A percentile compares a stretch with the other conserved stretches of the same genome.
Evolutionary conservation across 1,139 yeast genomes (phyloP).

Genomic region (Keqinozyma sinolaborantium): DNA sequence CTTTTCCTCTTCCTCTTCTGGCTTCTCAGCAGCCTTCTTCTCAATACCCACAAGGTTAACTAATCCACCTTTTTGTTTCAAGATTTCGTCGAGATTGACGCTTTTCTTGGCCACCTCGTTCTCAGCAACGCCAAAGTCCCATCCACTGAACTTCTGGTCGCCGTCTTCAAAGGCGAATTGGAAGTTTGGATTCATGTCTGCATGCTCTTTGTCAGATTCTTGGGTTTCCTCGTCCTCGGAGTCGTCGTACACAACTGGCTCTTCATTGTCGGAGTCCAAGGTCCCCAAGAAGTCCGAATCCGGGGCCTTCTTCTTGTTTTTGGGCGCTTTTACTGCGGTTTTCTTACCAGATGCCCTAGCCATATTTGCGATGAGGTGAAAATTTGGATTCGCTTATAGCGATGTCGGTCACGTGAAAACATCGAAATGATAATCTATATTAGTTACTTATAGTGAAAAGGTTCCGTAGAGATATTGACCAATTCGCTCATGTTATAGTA

Average conservation of each 20-base stretch:
- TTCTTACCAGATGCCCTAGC: constrained; percentile 13
- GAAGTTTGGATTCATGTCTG: constrained; percentile 70
- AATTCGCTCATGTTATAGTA: constrained; percentile 42
- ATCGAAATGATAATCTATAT: background rate
- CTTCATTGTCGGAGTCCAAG: constrained; percentile 22
- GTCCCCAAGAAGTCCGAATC: constrained; percentile 10
- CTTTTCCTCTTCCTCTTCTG: constrained; percentile 29
- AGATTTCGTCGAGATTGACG: constrained; percentile 85
- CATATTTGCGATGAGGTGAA: constrained; percentile 4
- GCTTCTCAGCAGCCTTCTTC: constrained; percentile 28
- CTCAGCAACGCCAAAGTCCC: constrained; percentile 71
- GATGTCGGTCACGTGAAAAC: background rate
- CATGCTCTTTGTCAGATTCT: constrained; percentile 29
- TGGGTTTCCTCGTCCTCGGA: constrained; percentile 21
- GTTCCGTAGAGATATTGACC: constrained; percentile 33
- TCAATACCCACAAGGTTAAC: constrained; percentile 46
- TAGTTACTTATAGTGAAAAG: constrained; percentile 34
- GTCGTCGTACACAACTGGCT: constrained; percentile 14
- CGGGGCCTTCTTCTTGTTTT: constrained; percentile 1
- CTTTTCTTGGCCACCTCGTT: constrained; percentile 44
- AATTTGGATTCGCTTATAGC: background rate
- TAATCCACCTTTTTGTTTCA: constrained; percentile 76
- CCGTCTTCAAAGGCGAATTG: constrained; percentile 59
- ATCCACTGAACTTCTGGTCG: constrained; percentile 58
- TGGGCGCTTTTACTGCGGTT: constrained; percentile 8